Evolutionary conservation across 2,329 filamentous ascomycete genomes (phyloP).

Genomic region (Colletotrichum somersetense): DNA sequence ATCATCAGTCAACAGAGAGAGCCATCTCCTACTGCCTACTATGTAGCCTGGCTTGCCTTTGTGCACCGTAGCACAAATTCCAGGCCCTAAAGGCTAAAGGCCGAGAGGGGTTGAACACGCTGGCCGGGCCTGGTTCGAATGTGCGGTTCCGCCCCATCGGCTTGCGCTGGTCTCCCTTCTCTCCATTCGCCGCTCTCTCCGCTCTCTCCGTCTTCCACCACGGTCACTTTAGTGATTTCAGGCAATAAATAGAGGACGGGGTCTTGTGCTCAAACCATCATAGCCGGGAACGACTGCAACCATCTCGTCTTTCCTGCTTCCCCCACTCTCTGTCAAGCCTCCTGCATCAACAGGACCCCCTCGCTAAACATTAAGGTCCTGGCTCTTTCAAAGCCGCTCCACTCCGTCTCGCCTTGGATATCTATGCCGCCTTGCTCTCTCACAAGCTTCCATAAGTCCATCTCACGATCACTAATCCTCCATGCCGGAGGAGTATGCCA

Average conservation of each 20-base stretch:
- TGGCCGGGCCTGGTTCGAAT: constrained; percentile 25
- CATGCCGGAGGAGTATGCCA: constrained; percentile 8
- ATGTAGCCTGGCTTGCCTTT: constrained; percentile 12
- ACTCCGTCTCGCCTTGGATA: background rate
- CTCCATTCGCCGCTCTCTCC: constrained; percentile 15
- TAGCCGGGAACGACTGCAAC: constrained; percentile 17
- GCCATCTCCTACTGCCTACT: constrained; percentile 16
- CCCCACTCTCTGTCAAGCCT: constrained; percentile 20
- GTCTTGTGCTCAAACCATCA: constrained; percentile 26
- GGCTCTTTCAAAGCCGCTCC: background rate
- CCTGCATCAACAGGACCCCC: background rate
- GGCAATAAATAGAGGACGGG: constrained; percentile 30
- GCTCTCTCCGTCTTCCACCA: constrained; percentile 11
- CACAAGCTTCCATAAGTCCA: background rate
- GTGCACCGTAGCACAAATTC: constrained; percentile 22
- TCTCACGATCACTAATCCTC: background rate
- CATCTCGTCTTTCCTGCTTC: constrained; percentile 22
- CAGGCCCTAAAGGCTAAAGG: background rate
- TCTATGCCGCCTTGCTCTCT: background rate
- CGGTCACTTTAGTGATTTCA: background rate
- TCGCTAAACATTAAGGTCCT: constrained; percentile 8
- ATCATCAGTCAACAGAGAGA: constrained; percentile 15
- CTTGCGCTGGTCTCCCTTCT: constrained; percentile 33
- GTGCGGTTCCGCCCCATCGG: constrained; percentile 36
- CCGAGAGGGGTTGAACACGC: constrained; percentile 30